Percentiles rank a stretch among this genome's conserved stretches.
These are phyloP conservation scores for Huntiella abstrusa DNA, from an alignment of 2,329 filamentous ascomycete species.

Conservation along the genomic window DNA sequence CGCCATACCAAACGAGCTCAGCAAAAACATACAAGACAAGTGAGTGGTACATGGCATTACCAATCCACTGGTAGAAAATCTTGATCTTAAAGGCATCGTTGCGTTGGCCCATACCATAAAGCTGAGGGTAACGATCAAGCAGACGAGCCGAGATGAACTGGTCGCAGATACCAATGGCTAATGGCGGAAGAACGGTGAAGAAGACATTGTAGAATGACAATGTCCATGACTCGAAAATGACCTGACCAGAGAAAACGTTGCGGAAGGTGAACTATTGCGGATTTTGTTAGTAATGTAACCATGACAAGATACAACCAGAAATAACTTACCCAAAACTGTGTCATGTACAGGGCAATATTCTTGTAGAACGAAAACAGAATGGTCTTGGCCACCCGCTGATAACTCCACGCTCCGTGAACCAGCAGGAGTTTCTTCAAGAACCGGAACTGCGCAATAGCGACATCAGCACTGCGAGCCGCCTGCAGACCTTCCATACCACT, in stretches of 20 bases:
- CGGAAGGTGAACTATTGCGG: conserved; percentile 68
- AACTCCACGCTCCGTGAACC: conserved; percentile 94
- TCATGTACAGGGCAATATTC: conserved; percentile 97
- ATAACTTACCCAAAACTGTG: conserved; percentile 79
- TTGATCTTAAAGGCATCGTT: conserved; percentile 87
- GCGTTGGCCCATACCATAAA: conserved; percentile 83
- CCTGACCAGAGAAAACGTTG: conserved; percentile 92
- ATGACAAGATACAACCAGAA: neutral
- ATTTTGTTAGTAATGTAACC: conserved; percentile 15
- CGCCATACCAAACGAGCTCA: conserved; percentile 62
- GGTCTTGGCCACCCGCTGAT: conserved; percentile 89
- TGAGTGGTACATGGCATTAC: conserved; percentile 90
- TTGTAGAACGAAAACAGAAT: conserved; percentile 99
- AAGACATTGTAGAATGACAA: conserved; percentile 99
- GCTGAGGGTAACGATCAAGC: conserved; percentile 85
- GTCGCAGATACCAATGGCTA: conserved; percentile 90
- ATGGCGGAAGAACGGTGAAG: conserved; percentile 83
- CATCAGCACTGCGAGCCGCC: conserved; percentile 85
- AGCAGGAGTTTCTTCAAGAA: conserved; percentile 85
- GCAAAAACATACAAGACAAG: conserved; percentile 77
- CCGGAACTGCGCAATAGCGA: conserved; percentile 88
- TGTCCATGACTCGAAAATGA: conserved; percentile 98
- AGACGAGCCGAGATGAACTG: conserved; percentile 92
- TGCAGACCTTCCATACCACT: conserved; percentile 94
- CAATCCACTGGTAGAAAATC: conserved; percentile 83